Base-by-base conservation (phyloP, 2,329 filamentous ascomycete species). In the Dendryphion nanum region DNA sequence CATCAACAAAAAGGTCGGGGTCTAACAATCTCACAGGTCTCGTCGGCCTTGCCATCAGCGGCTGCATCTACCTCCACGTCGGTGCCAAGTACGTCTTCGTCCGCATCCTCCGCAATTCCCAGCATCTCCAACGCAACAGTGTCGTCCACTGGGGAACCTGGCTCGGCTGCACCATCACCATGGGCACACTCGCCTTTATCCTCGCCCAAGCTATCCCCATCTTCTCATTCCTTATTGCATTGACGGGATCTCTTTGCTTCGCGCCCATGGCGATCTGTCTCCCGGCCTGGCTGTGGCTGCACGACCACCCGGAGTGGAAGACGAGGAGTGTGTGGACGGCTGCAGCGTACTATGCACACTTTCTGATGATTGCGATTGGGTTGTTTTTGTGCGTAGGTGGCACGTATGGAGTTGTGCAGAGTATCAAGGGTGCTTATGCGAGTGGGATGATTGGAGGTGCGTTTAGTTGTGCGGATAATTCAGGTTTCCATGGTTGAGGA, bases 1-100 rank as follows among this genome's bases (percentile, higher is more conserved):
- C 13, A 17, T 3, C 16, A 6, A 18, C 17, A 47, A 40, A 46
- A 3, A n/a, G n/a, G n/a, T n/a, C n/a, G n/a, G n/a, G n/a, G n/a
- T n/a, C n/a, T n/a, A n/a, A n/a, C n/a, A n/a, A n/a, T n/a, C n/a
- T n/a, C n/a, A n/a, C n/a, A n/a, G n/a, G n/a, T n/a, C 55, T 84
- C 6, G 64, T 74, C 4, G 77, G 77, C 2, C 65, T 83, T 4
- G 61, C 77, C 19, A 72, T 82, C 28, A 72, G 69, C 35, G 69
- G 65, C 1, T 67, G 66, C 29, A 48, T 75, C 1, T 75, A 73
- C 45, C 52, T 72, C 12, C 74, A 78, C 52, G 65, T 77, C 7
- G 72, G 71, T 1, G 70, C 75, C 1, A 80, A 79, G 49, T 78
- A 78, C 48, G 56, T 77, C 34, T 79, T 79, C 49, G 76, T 80